Evolutionary conservation across 78 protist species (phyloP).

Genomic region (Diacronema lutheri): DNA sequence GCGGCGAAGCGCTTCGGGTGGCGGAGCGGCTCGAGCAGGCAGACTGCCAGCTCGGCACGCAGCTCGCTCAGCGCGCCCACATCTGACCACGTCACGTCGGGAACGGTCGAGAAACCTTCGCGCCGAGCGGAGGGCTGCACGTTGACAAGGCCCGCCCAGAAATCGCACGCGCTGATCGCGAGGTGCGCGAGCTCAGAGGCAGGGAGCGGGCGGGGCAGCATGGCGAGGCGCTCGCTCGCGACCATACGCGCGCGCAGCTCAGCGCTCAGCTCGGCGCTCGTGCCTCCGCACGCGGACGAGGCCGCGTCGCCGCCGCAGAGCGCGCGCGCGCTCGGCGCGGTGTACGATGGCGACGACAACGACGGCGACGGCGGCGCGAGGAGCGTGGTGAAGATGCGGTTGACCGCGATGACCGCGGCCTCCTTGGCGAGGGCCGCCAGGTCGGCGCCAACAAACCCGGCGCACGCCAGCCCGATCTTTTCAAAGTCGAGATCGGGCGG

Average conservation of each 20-base stretch:
- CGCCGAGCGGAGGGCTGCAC: constrained; percentile 93
- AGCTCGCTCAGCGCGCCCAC: constrained; percentile 80
- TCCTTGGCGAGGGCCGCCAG: constrained; percentile 79
- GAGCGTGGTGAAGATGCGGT: constrained; percentile 58
- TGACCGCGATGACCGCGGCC: constrained; percentile 80
- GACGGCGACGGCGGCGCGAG: not conserved
- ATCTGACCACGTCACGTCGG: constrained; percentile 96
- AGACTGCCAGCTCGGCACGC: constrained; percentile 64
- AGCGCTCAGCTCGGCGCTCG: not conserved
- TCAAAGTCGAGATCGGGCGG: not conserved
- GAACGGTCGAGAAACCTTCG: constrained; percentile 90
- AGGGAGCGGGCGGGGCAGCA: not conserved
- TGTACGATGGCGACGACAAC: not conserved
- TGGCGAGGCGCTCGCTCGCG: not conserved
- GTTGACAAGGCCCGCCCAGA: constrained; percentile 65
- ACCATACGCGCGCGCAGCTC: not conserved
- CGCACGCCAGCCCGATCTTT: not conserved
- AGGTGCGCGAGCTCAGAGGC: constrained; percentile 27
- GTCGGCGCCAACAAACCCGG: constrained; percentile 84
- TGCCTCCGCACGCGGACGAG: not conserved
- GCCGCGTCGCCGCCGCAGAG: not conserved
- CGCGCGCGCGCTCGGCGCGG: not conserved
- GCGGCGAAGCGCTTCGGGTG: constrained; percentile 25
- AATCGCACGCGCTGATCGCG: constrained; percentile 75
- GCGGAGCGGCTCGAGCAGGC: constrained; percentile 43